Evolutionary conservation across 2,329 filamentous ascomycete genomes (phyloP), one percentile per base, ranked within the genome.

Genomic region (Penicillium psychrosexuale): DNA sequence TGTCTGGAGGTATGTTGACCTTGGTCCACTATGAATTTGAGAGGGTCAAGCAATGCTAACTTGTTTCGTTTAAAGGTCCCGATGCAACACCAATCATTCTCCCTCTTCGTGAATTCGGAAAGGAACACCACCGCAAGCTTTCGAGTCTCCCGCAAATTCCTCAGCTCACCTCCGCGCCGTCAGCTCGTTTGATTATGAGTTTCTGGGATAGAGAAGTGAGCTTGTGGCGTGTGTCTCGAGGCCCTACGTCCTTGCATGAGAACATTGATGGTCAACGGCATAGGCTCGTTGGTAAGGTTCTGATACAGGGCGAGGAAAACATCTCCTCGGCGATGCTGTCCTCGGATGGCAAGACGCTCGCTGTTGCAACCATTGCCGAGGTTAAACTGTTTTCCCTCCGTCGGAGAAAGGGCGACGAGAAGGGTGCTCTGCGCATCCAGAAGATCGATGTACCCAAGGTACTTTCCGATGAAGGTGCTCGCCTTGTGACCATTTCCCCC

Each of bases 181-280:
- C 82, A 39, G 86, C 86, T 40, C 84, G 94, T 46, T 77, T 97
- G 22, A 77, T 99, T 27, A 84, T 94, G 66, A 90, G 90, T 71
- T 97, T 91, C 89, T 97, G 92, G 91, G 90, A 93, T 61, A 83
- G 88, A 53, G 89, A 95, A 70, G 80, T 97, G 46, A 86, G 88
- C 63, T 83, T 99, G 57, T 99, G 92, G 91, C 83, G 80, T 38
- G 75, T 89, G 22, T 69, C 71, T 33, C 63, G 75, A 70, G 64
- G 69, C 65, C 57, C 70, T 79, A 58, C 84, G 80, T 70, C 81
- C 31, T 55, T 66, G 43, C 66, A 72, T 17, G 77, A 82, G 45
- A 69, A 72, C 30, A 68, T 73, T 3, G 71, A 73, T 40, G 67
- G 65, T 11, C 69, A 70, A 56, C 67, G 66, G 43, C 70, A 74